Evolutionary conservation across 108 stramenopile genomes (phyloP), one percentile per base, ranked within the genome.

Genomic region (Cyclotella distinguenda): DNA sequence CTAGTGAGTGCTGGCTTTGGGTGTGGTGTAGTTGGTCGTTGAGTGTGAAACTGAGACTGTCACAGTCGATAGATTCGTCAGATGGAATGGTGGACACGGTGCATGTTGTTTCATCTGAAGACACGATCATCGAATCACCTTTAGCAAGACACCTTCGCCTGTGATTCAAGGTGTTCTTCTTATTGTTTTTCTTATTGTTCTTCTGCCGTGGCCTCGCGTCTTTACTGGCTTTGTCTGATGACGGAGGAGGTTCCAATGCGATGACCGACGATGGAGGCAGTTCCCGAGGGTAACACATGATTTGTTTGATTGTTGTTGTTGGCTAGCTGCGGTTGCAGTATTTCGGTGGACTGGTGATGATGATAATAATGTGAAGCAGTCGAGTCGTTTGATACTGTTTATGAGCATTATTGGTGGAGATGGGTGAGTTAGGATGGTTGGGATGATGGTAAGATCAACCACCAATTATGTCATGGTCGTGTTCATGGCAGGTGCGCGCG

Each of bases 11-110:
- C 9, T 27, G 60, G 2, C 57, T 33, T 3, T 32, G 55, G 4
- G 35, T 19, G 31, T 22, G 30, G 51, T 51, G 42, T 28, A 13
- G 25, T 68, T 30, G 27, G 31, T 43, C 30, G 32, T 40, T 25
- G 58, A 51, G 60, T 16, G 54, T 35, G 33, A 6, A 10, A 43
- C 6, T 26, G 42, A 60, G 32, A 27, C 6, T 19, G 6, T 10
- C 46, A 32, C 60, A 34, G 38, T 44, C 43, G 46, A 62, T 31
- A 10, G 60, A 62, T 27, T 31, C 28, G 46, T 62, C 46, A 21
- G 72, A 72, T 4, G 58, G 52, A 16, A 32, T 22, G 1, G 43
- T 53, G 8, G 59, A 48, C 18, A 26, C 53, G 15, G 72, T 72
- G 48, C 62, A 64, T 48, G 72, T 44, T 21, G 70, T 54, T 13